Percentiles rank a stretch among this genome's conserved stretches.
phyloP scores from a whole-genome alignment of 1,284 basidiomycete species.

The Rhodotorula mucilaginosa region DNA sequence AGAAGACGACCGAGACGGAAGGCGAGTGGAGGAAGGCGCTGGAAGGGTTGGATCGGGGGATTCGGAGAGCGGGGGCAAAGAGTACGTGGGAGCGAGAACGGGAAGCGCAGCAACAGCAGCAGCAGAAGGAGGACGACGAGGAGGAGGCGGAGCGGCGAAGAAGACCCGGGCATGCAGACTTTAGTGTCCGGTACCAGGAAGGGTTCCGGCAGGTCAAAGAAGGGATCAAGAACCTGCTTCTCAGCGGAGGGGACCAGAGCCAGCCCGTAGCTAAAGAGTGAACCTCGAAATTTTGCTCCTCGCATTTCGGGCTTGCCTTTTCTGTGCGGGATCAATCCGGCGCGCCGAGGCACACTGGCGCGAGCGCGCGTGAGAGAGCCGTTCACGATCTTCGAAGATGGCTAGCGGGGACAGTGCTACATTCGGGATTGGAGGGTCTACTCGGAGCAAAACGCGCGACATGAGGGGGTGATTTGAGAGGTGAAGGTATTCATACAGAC shows the following conservation, averaged over 20 bases:
- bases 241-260: neutral
- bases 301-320: too few species aligned
- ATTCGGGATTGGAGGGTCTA: too few species aligned
- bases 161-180: slow-evolving; percentile 40
- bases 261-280: neutral
- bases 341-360: too few species aligned
- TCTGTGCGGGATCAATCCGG: too few species aligned
- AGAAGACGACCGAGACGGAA: slow-evolving; percentile 55
- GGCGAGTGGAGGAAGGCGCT: slow-evolving; percentile 19
- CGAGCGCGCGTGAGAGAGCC: too few species aligned
- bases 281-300: too few species aligned
- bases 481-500: too few species aligned
- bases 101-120: neutral
- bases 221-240: neutral
- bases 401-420: too few species aligned
- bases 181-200: slow-evolving; percentile 35
- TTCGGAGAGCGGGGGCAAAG: slow-evolving; percentile 17
- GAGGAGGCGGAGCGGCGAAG: slow-evolving; percentile 8
- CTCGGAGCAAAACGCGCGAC: too few species aligned
- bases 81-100: slow-evolving; percentile 9
- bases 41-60: slow-evolving; percentile 33
- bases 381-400: too few species aligned
- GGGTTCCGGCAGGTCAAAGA: slow-evolving; percentile 20
- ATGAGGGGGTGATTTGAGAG: too few species aligned
- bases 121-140: neutral